Evolutionary conservation across 2,329 filamentous ascomycete genomes (phyloP), one percentile per base, ranked within the genome.

Genomic region (Botrytis medusae): DNA sequence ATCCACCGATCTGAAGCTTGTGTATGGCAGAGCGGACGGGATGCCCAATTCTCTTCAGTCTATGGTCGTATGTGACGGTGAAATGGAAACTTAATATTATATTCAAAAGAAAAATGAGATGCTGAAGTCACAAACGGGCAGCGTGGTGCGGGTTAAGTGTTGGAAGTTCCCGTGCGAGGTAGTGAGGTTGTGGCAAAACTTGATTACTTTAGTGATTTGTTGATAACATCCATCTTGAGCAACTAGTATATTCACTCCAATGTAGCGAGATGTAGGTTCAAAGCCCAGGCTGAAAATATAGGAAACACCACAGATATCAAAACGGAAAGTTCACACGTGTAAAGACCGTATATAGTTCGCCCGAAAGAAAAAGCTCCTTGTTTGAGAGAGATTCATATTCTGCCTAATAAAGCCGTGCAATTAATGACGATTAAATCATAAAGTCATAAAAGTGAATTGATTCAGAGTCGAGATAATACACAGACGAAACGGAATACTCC

Each of bases 401-500:
- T 54, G 62, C 32, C 46, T 29, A 64, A 59, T 40, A 67, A 44
- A 65, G 10, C n/a, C 40, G 29, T 42, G 46, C 60, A 16, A 72
- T 40, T 67, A 42, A 54, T 48, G 57, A 71, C 42, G 16, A 67
- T 34, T 20, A 67, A 67, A 67, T 71, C 69, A 71, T 40, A 20
- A 67, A 72, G 37, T 57, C 62, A 67, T 67, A 54, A 67, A 67
- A 51, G 32, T 40, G 64, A 67, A 54, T 67, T 44, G 37, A 68
- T 67, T 48, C 40, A 18, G 48, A 72, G 48, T 72, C 51, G 46
- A 57, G 29, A 72, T 72, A 72, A 67, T 72, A 72, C 70, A 72
- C 44, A 67, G 70, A 72, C 70, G 70, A 68, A 34, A 68, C 70
- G 70, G 70, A 34, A 59, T 67, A 72, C 61, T 34, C 70, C 51